Conservation (phyloP, 305 asterid genomes). For the Coffea humblotiana region DNA sequence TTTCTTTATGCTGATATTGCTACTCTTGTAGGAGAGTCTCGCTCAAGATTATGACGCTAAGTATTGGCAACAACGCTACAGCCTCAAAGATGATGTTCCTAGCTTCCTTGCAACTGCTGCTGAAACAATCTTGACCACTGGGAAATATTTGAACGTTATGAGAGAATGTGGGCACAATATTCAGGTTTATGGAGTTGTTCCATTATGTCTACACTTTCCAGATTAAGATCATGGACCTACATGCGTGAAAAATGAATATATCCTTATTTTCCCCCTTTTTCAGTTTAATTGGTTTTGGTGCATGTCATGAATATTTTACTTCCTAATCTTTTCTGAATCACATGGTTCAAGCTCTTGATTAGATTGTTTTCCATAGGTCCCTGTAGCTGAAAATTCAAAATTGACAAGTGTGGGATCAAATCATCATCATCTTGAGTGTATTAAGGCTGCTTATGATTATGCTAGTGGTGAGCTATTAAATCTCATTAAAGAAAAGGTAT, state of each 20-base stretch:
- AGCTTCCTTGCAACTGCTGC: constrained; percentile 94
- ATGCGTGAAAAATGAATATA: no score
- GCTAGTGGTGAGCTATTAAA: constrained; percentile 94
- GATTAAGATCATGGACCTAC: constrained; percentile 1
- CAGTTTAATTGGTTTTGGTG: not conserved
- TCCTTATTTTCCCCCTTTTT: not conserved
- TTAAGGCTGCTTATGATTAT: constrained; percentile 94
- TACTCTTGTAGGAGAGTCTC: constrained; percentile 82
- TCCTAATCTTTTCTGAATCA: not conserved
- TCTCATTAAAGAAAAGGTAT: constrained; percentile 91
- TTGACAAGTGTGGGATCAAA: constrained; percentile 81
- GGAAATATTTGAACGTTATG: constrained; percentile 97
- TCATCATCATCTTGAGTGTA: constrained; percentile 94
- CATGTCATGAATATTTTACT: not conserved
- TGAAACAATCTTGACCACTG: constrained; percentile 90
- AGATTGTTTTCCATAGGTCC: constrained; percentile 61
- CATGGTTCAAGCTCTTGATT: constrained; percentile 33
- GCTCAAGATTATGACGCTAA: constrained; percentile 91
- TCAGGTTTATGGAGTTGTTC: constrained; percentile 56
- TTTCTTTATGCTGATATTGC: constrained; percentile 5
- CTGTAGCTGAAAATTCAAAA: constrained; percentile 77
- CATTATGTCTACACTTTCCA: constrained; percentile 19
- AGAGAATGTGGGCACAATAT: constrained; percentile 93
- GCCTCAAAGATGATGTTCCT: constrained; percentile 95
- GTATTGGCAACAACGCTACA: constrained; percentile 98